phyloP scores from a whole-genome alignment of 2,329 filamentous ascomycete genomes.

The Periconia sp. region DNA sequence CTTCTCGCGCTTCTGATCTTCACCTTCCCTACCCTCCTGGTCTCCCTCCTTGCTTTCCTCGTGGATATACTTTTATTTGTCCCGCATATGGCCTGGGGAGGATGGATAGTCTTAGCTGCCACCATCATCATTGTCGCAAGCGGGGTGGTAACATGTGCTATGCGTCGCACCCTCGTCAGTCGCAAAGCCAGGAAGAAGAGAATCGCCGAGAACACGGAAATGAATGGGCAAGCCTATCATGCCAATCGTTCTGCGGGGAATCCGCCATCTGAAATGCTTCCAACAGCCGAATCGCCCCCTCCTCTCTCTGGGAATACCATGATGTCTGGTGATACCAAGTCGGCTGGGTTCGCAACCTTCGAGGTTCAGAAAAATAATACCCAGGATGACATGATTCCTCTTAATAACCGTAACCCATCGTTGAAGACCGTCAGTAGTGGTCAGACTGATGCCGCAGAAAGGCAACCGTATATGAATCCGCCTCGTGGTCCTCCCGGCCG shows the following conservation, averaged over 20 bases:
- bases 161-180: conserved; percentile 88
- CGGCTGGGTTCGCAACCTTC: conserved; percentile 63
- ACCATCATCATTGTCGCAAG: conserved; percentile 82
- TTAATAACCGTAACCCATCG: conserved; percentile 67
- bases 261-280: conserved; percentile 34
- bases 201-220: conserved; percentile 92
- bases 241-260: conserved; percentile 45
- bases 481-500: conserved; percentile 42
- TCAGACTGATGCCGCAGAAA: conserved; percentile 45
- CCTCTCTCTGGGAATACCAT: conserved; percentile 57
- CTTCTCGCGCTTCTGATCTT: conserved; percentile 84
- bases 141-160: conserved; percentile 86
- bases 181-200: conserved; percentile 90
- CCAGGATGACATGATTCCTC: conserved; percentile 67
- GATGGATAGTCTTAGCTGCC: conserved; percentile 87
- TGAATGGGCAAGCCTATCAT: conserved; percentile 94
- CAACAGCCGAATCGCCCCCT: conserved; percentile 57
- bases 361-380: conserved; percentile 63
- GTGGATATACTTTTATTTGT: conserved; percentile 94
- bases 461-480: conserved; percentile 28
- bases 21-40: conserved; percentile 79
- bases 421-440: conserved; percentile 56
- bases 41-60: conserved; percentile 83
- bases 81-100: conserved; percentile 90
- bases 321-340: conserved; percentile 56